Evolutionary conservation across 2,329 filamentous ascomycete species (phyloP).

Genomic region (Ascochyta lentis): DNA sequence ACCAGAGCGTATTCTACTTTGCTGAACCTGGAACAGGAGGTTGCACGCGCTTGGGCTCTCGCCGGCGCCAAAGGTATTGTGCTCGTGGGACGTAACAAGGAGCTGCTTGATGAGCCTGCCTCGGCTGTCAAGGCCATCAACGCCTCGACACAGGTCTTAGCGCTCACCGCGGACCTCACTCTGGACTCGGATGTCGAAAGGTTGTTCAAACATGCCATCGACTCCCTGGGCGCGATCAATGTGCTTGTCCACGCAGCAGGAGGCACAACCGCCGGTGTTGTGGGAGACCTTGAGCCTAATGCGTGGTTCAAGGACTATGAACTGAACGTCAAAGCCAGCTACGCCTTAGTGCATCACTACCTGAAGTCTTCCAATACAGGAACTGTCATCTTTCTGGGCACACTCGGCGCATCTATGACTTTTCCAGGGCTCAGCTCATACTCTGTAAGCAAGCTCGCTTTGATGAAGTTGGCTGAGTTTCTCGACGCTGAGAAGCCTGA

Average conservation of each 20-base stretch:
- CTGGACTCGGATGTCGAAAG: conserved; percentile 23
- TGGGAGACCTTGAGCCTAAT: conserved; percentile 8
- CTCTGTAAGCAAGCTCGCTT: conserved; percentile 31
- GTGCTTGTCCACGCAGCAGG: conserved; percentile 29
- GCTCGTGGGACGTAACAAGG: conserved; percentile 29
- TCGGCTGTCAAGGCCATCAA: conserved; percentile 19
- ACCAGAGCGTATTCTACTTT: not conserved
- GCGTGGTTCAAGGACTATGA: conserved; percentile 24
- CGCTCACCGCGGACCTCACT: conserved; percentile 28
- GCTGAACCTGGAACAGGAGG: conserved; percentile 18
- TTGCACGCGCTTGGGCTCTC: conserved; percentile 33
- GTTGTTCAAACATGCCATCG: conserved; percentile 22
- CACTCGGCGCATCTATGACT: conserved; percentile 19
- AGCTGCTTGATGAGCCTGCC: conserved; percentile 26
- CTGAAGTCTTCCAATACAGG: conserved; percentile 16
- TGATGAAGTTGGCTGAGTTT: conserved; percentile 28
- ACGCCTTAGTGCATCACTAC: conserved; percentile 20
- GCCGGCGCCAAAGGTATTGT: conserved; percentile 34
- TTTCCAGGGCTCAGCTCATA: conserved; percentile 30
- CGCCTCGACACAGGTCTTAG: conserved; percentile 27
- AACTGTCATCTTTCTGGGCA: conserved; percentile 28
- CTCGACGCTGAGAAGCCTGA: conserved; percentile 29
- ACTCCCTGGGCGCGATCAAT: conserved; percentile 21
- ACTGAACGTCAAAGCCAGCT: conserved; percentile 26
- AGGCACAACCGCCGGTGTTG: conserved; percentile 4